Evolutionary conservation across 768 basidiomycete species (phyloP).

Genomic region (Ephemerocybe angulata): DNA sequence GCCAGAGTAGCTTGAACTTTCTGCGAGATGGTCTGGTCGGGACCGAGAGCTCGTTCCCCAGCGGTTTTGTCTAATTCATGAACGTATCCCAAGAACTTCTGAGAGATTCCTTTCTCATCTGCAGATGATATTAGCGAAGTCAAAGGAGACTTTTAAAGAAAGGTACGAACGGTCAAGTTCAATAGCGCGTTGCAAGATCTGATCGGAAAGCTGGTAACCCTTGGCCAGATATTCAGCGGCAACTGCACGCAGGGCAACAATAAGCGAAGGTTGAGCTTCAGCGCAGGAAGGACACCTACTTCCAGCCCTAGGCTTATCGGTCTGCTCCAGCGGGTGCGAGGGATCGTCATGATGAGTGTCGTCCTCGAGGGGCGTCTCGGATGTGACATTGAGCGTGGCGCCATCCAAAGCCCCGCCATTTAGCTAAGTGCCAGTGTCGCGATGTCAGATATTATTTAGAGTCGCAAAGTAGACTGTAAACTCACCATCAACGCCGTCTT

Average conservation of each 20-base stretch:
- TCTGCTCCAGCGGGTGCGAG: conserved; percentile 56
- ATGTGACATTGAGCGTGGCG: conserved; percentile 62
- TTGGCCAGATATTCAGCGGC: conserved; percentile 92
- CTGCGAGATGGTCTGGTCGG: conserved; percentile 74
- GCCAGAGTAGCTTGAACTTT: conserved; percentile 65
- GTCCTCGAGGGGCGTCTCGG: conserved; percentile 58
- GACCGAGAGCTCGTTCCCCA: conserved; percentile 70
- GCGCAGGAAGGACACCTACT: conserved; percentile 42
- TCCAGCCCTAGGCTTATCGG: conserved; percentile 87
- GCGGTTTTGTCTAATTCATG: conserved; percentile 64
- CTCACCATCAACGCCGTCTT: conserved; percentile 81
- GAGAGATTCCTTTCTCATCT: conserved; percentile 87
- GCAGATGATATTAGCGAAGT: too few species aligned
- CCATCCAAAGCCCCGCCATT: conserved; percentile 79
- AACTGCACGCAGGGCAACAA: conserved; percentile 39
- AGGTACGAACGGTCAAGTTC: conserved; percentile 60
- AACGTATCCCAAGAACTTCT: conserved; percentile 79
- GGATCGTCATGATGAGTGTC: conserved; percentile 36
- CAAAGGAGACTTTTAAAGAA: too few species aligned
- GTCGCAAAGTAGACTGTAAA: too few species aligned
- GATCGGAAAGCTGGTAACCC: conserved; percentile 81
- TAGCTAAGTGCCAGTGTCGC: conserved; percentile 44
- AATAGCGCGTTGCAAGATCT: conserved; percentile 73
- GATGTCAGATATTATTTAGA: too few species aligned
- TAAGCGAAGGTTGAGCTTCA: not conserved